Base-by-base conservation (phyloP, 495 filamentous ascomycete genomes). In the Hypoxylon fragiforme region DNA sequence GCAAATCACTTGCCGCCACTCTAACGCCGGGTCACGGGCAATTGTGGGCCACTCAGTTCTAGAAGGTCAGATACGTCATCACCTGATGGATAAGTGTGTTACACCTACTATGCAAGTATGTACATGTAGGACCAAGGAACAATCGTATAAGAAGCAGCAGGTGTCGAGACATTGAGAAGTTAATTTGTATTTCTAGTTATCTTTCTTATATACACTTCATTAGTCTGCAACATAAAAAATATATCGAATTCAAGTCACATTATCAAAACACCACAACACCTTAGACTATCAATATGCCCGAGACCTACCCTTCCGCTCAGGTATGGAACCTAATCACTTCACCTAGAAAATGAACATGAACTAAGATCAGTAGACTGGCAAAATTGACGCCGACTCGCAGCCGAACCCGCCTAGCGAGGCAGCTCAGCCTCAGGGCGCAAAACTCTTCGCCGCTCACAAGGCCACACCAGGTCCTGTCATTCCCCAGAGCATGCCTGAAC, bases 401-500 rank as follows among this genome's bases (percentile, higher is more conserved):
- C 61, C 67, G 3, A 69, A 73, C 21, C 54, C 67, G 7, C 49
- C 52, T 40, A 63, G 50, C 57, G 63, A 71, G 35, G 69, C 68
- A 32, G 67, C 67, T 36, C 63, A 56, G 52, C 43, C 58, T 34
- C 54, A 57, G 16, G 45, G 59, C 28, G 58, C 56, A 13, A 61
- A 69, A 42, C 60, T 63, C 7, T 76, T 81, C 58, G 62, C 66
- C 41, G 67, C 74, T 14, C 74, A 77, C 57, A 54, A 73, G 30
- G 78, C 78, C 13, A 64, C 73, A 38, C 78, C 78, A 1, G 79
- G 79, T 7, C 79, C 79, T 2, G 79, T 63, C 19, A 55, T 81
- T 16, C 70, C 75, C 1, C 64, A 77, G 44, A 65, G 74, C 42
- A 73, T 82, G 64, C 65, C 63, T 5, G 59, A 71, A 46, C 68